These are phyloP conservation scores for Fusarium torreyae DNA, from an alignment of 2,329 filamentous ascomycete genomes.

Conservation along the genomic window DNA sequence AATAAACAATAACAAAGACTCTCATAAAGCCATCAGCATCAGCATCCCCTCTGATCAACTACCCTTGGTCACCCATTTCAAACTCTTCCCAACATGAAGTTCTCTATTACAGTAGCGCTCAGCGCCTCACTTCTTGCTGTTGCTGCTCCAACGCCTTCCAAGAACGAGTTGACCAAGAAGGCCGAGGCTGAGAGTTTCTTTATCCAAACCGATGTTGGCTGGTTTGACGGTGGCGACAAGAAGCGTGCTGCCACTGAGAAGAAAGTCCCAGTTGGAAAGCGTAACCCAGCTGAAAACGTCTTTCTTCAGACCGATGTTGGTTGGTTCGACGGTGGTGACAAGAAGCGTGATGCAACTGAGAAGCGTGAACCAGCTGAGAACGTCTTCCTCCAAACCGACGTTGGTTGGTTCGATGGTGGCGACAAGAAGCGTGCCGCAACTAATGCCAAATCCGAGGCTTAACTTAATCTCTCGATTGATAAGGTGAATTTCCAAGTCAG, in stretches of 20 bases:
- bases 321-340: constrained; percentile 1
- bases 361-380: neutral
- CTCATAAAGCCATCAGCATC: neutral
- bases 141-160: neutral
- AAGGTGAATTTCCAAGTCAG: too few species aligned
- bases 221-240: constrained; percentile 7
- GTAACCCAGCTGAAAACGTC: neutral
- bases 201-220: neutral
- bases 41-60: too few species aligned
- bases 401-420: constrained; percentile 1
- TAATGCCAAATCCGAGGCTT: too few species aligned
- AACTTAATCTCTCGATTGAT: too few species aligned
- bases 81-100: neutral
- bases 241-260: neutral
- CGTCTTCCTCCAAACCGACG: neutral
- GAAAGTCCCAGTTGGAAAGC: neutral
- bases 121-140: constrained; percentile 1
- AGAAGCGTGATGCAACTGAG: neutral
- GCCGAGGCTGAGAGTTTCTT: constrained; percentile 6
- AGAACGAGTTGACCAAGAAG: neutral
- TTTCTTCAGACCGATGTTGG: neutral
- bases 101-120: neutral
- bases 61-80: neutral
- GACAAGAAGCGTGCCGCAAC: neutral
- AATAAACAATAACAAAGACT: neutral